Base-by-base conservation (phyloP, 768 basidiomycete genomes). In the Candolleomyces aberdarensis region DNA sequence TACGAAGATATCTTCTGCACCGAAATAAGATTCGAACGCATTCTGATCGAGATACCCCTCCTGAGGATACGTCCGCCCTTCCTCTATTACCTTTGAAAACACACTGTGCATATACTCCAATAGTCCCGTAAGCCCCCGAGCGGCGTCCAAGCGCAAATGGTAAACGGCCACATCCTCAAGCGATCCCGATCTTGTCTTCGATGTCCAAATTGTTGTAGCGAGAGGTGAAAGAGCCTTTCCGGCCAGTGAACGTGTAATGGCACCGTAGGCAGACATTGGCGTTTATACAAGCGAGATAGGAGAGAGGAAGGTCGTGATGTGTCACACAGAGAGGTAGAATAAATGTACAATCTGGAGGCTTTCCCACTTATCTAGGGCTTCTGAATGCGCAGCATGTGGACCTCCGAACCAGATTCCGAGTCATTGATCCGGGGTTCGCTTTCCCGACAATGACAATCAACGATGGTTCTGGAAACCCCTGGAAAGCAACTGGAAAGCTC, bases 61-160 rank as follows among this genome's bases (percentile, higher is more conserved):
- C 73, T 96, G 94, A 0, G 94, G 94, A 72, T 96, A 96, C 8
- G 94, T 93, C 63, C 76, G 67, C 1, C 95, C 95, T 50, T 83
- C 83, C 59, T 86, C 87, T 13, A 96, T 78, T 66, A 90, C 92
- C 56, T 79, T 77, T n/a, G 84, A 82, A 72, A 96, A 96, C 26
- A 85, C 75, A 17, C 50, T 62, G 61, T 72, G 80, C 17, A 92
- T 80, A 66, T 87, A 82, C 20, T 85, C 79, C 58, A 91, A 68
- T 43, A 94, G 74, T 26, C 84, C 87, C 3, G 78, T 69, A 20
- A 78, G 64, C 26, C 61, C 60, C 46, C 65, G 69, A n/a, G 81
- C 80, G 5, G 76, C 70, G 22, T 72, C 63, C 8, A 80, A 70
- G 8, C 77, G 81, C 51, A 87, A 68, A 65, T 87, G 85, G 70